Percentiles rank a stretch among this genome's conserved stretches.
phyloP scores from a whole-genome alignment of 441 rosid genomes.

The Omphalea diandra region DNA sequence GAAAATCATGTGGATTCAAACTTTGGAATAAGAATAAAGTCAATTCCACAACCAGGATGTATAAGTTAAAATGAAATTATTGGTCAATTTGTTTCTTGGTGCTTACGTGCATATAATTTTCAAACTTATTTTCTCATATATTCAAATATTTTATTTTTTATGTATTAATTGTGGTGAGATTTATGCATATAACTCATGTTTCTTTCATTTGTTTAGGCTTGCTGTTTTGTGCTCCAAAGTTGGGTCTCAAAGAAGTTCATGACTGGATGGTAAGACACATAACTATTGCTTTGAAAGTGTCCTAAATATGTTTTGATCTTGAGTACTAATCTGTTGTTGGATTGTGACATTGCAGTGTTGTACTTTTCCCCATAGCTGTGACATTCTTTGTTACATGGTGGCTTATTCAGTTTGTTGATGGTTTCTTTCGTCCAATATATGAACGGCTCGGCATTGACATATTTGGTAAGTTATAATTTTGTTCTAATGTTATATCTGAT shows the following conservation, averaged over 20 bases:
- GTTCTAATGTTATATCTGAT: neutral
- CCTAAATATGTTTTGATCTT: conserved; percentile 12
- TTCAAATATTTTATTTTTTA: too few relatives aligned
- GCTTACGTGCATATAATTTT: neutral
- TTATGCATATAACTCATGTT: conserved; percentile 17
- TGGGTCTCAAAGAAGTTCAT: conserved; percentile 97
- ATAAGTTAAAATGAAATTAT: neutral
- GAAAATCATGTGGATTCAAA: neutral
- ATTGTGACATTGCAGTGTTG: conserved; percentile 71
- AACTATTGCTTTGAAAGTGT: conserved; percentile 6
- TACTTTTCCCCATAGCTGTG: conserved; percentile 90
- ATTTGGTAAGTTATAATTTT: conserved; percentile 54
- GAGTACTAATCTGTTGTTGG: conserved; percentile 27
- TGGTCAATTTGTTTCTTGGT: neutral
- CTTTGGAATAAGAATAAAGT: neutral
- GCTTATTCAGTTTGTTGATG: conserved; percentile 94
- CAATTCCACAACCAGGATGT: neutral
- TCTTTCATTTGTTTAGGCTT: conserved; percentile 55
- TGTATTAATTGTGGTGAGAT: neutral
- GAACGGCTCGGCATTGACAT: conserved; percentile 80
- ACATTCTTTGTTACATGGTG: conserved; percentile 97
- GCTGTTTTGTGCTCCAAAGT: conserved; percentile 83
- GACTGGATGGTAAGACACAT: conserved; percentile 82
- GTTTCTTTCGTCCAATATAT: conserved; percentile 93
- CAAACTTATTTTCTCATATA: neutral